Evolutionary conservation across 352 stramenopile species (phyloP).

Genomic region (Globisporangium yorkense): DNA sequence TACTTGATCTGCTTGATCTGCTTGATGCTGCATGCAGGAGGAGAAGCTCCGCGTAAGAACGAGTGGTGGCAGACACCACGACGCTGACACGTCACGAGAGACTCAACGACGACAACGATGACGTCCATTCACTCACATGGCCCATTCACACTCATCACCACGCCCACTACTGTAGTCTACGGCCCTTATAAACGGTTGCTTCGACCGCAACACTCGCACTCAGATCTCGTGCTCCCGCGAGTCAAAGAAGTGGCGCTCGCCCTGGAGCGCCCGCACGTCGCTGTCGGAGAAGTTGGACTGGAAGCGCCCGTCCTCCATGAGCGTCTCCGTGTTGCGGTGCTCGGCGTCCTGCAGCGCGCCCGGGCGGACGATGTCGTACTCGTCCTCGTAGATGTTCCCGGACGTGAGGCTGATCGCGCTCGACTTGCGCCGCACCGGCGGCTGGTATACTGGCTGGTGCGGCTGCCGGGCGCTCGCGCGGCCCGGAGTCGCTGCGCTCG

Average conservation of each 20-base stretch:
- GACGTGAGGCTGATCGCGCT: constrained; percentile 6
- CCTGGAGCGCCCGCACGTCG: constrained; percentile 16
- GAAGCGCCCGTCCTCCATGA: constrained; percentile 52
- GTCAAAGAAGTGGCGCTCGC: background rate
- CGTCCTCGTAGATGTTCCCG: constrained; percentile 25
- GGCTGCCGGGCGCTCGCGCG: background rate
- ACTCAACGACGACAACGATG: background rate
- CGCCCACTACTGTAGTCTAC: background rate
- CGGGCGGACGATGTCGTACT: constrained; percentile 75
- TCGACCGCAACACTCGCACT: background rate
- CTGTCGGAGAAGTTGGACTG: constrained; percentile 56
- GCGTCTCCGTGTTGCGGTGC: constrained; percentile 59
- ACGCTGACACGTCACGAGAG: too few relatives aligned
- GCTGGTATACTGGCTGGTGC: constrained; percentile 10
- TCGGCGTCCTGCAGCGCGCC: constrained; percentile 47
- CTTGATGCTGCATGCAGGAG: too few relatives aligned
- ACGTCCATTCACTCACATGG: background rate
- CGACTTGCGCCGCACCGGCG: background rate
- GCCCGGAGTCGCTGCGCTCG: background rate
- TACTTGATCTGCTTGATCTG: too few relatives aligned
- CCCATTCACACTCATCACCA: background rate
- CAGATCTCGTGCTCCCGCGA: background rate
- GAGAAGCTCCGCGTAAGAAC: too few relatives aligned
- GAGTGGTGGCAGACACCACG: too few relatives aligned
- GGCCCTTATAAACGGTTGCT: background rate